Evolutionary conservation across 352 stramenopile genomes (phyloP).

Genomic region (Pythium chondricola): DNA sequence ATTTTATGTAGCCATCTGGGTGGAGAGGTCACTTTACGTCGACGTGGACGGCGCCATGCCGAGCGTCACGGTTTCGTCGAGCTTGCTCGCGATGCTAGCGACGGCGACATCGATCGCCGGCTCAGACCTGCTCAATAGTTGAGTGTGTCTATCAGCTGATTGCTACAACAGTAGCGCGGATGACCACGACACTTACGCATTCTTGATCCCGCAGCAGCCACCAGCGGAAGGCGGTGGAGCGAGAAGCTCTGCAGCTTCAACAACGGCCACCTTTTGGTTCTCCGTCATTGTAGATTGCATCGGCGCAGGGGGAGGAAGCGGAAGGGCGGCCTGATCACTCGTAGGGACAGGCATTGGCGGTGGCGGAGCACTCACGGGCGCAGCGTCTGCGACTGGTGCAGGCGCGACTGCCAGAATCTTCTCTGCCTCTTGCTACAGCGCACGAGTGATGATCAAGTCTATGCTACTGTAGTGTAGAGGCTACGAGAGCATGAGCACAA

Average conservation of each 20-base stretch:
- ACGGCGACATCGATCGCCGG: slow-evolving; percentile 1
- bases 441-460: too few species aligned
- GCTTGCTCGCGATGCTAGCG: neutral
- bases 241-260: slow-evolving; percentile 15
- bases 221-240: neutral
- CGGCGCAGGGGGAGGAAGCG: neutral
- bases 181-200: slow-evolving; percentile 1
- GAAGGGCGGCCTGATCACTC: neutral
- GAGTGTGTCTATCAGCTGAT: neutral
- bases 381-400: neutral
- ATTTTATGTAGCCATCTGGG: slow-evolving; percentile 5
- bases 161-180: neutral
- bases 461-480: neutral
- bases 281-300: slow-evolving; percentile 1
- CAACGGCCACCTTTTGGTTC: slow-evolving; percentile 16
- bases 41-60: neutral
- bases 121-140: neutral
- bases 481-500: neutral
- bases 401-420: slow-evolving; percentile 3
- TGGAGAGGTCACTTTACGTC: neutral
- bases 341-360: neutral
- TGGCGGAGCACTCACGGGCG: slow-evolving; percentile 2
- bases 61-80: slow-evolving; percentile 3
- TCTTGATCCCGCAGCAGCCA: slow-evolving; percentile 5
- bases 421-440: slow-evolving; percentile 17